A percentile compares a stretch with the other conserved stretches of the same genome.
These are phyloP conservation scores for Gnetum montanum DNA, from an alignment of 75 land plant species.

Conservation along the genomic window DNA sequence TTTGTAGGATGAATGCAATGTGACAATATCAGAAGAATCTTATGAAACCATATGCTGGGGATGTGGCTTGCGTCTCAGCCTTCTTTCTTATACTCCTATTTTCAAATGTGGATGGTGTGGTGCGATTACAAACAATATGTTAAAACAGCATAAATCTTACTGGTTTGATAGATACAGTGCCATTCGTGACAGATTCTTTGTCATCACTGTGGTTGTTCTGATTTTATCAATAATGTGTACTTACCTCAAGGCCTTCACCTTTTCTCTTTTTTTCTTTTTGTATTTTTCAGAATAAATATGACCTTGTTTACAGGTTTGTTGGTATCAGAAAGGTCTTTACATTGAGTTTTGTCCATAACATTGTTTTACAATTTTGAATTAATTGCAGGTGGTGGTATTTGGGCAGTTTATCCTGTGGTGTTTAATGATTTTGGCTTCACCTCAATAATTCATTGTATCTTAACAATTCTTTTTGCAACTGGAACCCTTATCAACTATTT, in stretches of 20 bases:
- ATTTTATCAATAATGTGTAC: constrained; percentile 57
- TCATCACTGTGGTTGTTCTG: constrained; percentile 34
- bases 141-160: constrained; percentile 14
- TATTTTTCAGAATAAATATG: background rate
- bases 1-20: constrained; percentile 26
- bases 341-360: background rate
- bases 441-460: constrained; percentile 40
- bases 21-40: constrained; percentile 17
- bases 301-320: background rate
- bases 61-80: constrained; percentile 64
- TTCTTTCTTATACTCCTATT: constrained; percentile 42
- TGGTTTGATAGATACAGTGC: constrained; percentile 28
- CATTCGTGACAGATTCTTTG: constrained; percentile 49
- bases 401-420: constrained; percentile 74
- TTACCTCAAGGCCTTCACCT: background rate
- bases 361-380: background rate
- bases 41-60: constrained; percentile 84
- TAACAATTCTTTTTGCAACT: constrained; percentile 37
- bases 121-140: constrained; percentile 61
- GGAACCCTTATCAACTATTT: constrained; percentile 47
- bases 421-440: constrained; percentile 43
- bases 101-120: constrained; percentile 99
- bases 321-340: background rate
- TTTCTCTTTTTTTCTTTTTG: background rate
- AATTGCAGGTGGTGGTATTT: constrained; percentile 88